Evolutionary conservation across 768 basidiomycete genomes (phyloP).

Genomic region (Hericium coralloides): DNA sequence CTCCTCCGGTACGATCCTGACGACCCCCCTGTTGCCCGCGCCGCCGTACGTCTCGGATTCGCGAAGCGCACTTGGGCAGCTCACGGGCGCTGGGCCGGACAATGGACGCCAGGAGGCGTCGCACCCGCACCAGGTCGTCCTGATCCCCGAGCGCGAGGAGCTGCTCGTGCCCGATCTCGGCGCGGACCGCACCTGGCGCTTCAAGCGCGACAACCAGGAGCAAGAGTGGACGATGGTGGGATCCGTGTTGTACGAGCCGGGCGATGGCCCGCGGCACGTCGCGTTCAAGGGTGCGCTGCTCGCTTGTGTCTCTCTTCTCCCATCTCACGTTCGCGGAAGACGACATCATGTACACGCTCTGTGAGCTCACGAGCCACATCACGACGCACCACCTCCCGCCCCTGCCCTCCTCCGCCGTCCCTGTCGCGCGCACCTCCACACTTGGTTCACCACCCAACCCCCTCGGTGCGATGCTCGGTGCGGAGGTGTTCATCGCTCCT

Average conservation of each 20-base stretch:
- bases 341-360: conserved; percentile 52
- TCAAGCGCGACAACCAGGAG: conserved; percentile 34
- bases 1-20: conserved; percentile 49
- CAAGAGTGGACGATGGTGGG: conserved; percentile 39
- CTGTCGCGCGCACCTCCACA: conserved; percentile 33
- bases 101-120: conserved; percentile 56
- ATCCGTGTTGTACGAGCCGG: conserved; percentile 38
- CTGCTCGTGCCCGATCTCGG: conserved; percentile 29
- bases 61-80: conserved; percentile 27
- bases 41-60: conserved; percentile 35
- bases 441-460: conserved; percentile 31
- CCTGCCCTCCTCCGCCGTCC: conserved; percentile 29
- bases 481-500: conserved; percentile 57
- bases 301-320: background rate
- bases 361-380: conserved; percentile 56
- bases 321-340: conserved; percentile 30
- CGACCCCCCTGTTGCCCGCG: conserved; percentile 44
- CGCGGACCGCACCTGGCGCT: conserved; percentile 51
- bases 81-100: conserved; percentile 56
- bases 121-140: conserved; percentile 68
- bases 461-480: conserved; percentile 47
- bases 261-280: conserved; percentile 67
- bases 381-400: conserved; percentile 45
- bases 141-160: conserved; percentile 24
- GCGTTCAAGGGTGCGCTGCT: conserved; percentile 45